Evolutionary conservation across 202 grass and related monocot species (phyloP), one percentile per base, ranked within the genome.

Genomic region (Miscanthus sacchariflorus): DNA sequence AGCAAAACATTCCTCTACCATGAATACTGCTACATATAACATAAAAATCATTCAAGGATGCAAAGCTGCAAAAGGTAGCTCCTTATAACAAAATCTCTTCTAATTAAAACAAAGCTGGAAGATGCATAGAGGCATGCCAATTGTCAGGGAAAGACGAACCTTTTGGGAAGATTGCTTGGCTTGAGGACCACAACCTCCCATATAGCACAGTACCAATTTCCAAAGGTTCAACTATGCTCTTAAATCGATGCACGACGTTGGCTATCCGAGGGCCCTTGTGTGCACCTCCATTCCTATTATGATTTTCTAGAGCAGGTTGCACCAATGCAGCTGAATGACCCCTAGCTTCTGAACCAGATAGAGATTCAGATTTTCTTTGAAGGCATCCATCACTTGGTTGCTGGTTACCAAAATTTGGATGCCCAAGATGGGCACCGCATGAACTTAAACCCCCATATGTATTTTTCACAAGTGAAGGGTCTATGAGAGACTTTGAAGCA

Each of bases 151-250:
- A 83, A 86, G 68, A 68, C 45, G 30, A 90, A 96, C 94, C 96
- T 98, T 93, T 93, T 8, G 93, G 93, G 77, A 94, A 98, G 63
- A 98, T 93, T 87, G 90, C 83, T 89, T 94, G 90, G 80, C 70
- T 83, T 58, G 89, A 93, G 77, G 90, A 96, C 94, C 96, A 98
- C 77, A 86, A 72, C 14, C 74, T 95, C 86, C 94, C 92, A 88
- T 87, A 93, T 68, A 93, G 76, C 24, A 93, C 90, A 66, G 80
- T 39, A 68, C 96, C 96, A 92, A 93, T 92, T 78, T 95, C 94
- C 33, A 98, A 72, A 90, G 86, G 87, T 87, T 98, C 96, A 79
- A 96, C 93, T 43, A 58, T 90, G 67, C 85, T 90, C 56, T 88
- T 98, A 24, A 93, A 89, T 71, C 94, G 93, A 68, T 91, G 85